Base-by-base conservation (phyloP, 2,329 filamentous ascomycete species). In the Diplocarpon rosae region DNA sequence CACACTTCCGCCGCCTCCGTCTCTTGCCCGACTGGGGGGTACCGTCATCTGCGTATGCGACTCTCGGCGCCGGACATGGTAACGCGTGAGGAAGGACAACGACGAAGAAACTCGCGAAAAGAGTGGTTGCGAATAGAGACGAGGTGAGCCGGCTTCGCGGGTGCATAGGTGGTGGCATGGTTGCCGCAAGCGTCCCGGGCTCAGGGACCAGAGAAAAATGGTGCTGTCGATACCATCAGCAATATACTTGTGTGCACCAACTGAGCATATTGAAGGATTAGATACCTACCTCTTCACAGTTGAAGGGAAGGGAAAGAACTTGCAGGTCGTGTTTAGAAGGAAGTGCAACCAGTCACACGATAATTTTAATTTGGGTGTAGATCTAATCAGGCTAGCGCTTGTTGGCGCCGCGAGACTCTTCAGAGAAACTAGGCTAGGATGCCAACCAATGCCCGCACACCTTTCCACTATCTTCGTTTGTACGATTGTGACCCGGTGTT, bases 131-230 rank as follows among this genome's bases (percentile, higher is more conserved):
- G 69, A 98, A 98, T 49, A 98, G 81, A 37, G 88, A 92, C 45
- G 85, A 89, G 57, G 92, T 98, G 69, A 87, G 85, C 58, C 86
- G 82, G 55, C 90, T 96, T 65, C 89, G 82, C 29, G 92, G 92
- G 65, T 98, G 92, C 34, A 98, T 80, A 66, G 90, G 70, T 33
- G 78, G 85, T 59, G 86, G 80, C 85, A 92, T 92, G 62, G 60
- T 67, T 39, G 29, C 29, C 37, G 30, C 15, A 13, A 37, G 27
- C 17, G 31, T 29, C 38, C 24, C 16, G 34, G n/a, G 39, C 29
- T 36, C 33, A 9, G 43, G 36, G 42, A 48, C 53, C 51, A 41
- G 46, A 52, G 36, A 43, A 48, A 46, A 50, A 47, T 49, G 42
- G 43, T 42, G 45, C 48, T 56, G 39, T 16, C 37, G 16, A 17